These are phyloP conservation scores for Agapanthus africanus DNA, from an alignment of 106 monocot species.

Conservation along the genomic window DNA sequence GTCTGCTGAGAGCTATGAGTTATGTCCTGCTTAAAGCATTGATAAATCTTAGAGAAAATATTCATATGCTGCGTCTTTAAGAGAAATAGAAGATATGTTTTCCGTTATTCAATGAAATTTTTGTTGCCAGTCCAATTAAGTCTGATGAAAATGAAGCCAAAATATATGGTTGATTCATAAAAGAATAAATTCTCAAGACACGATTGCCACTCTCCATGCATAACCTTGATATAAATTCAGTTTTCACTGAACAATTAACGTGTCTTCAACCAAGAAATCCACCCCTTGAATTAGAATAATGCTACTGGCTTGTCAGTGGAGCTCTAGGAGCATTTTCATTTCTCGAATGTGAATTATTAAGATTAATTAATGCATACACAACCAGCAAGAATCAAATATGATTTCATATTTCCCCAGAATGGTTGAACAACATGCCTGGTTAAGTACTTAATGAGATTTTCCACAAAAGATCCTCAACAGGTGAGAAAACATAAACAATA, in stretches of 20 bases:
- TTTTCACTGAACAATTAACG: background rate
- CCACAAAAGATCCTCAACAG: constrained; percentile 4
- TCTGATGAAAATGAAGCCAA: too few species aligned
- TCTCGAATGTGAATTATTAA: background rate
- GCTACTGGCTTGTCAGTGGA: background rate
- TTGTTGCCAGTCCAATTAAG: too few species aligned
- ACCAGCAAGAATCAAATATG: background rate
- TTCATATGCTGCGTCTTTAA: too few species aligned
- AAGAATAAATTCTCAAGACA: too few species aligned
- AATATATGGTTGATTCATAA: too few species aligned
- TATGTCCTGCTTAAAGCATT: too few species aligned
- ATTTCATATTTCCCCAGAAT: background rate
- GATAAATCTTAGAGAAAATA: too few species aligned
- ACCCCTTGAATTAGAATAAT: background rate
- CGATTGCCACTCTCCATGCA: too few species aligned
- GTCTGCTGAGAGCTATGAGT: too few species aligned
- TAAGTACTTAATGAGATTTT: background rate
- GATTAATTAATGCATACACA: background rate
- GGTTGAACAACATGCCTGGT: background rate
- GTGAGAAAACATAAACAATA: background rate
- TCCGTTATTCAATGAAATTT: too few species aligned
- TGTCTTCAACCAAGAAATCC: background rate
- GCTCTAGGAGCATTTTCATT: background rate
- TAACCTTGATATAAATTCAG: background rate
- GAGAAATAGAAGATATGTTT: too few species aligned